Conservation (phyloP, 2,329 filamentous ascomycete species). For the Pezicula neosporulosa region DNA sequence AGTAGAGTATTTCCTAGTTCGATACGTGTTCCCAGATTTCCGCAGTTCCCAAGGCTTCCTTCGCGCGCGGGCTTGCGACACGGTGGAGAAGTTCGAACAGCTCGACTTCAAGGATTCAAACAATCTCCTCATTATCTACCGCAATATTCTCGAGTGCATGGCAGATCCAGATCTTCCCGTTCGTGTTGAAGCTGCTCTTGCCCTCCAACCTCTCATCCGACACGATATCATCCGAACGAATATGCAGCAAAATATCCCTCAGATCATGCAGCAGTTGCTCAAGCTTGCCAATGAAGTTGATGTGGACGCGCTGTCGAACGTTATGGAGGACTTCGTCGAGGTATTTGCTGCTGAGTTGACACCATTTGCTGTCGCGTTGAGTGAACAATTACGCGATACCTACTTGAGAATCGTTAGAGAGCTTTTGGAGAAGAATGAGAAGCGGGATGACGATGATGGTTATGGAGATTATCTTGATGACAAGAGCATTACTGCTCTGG, state of each 20-base stretch:
- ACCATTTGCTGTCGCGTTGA: conserved; percentile 92
- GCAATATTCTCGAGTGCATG: conserved; percentile 96
- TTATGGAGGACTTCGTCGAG: conserved; percentile 99
- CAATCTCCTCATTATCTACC: conserved; percentile 94
- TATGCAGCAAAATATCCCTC: conserved; percentile 97
- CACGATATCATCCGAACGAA: conserved; percentile 91
- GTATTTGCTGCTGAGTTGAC: conserved; percentile 97
- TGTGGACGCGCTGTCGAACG: conserved; percentile 93
- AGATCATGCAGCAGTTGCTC: conserved; percentile 98
- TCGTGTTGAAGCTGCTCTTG: conserved; percentile 87
- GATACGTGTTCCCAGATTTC: conserved; percentile 98
- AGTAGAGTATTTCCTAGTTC: conserved; percentile 97
- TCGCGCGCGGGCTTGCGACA: conserved; percentile 91
- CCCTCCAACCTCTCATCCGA: conserved; percentile 90
- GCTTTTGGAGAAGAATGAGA: conserved; percentile 82
- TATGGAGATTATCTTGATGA: conserved; percentile 94
- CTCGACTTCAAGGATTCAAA: conserved; percentile 95
- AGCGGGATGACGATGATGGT: conserved; percentile 68
- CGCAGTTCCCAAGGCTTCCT: conserved; percentile 88
- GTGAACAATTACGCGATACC: conserved; percentile 92
- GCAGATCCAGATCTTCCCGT: conserved; percentile 91
- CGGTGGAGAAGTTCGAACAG: conserved; percentile 95
- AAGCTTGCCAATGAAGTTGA: conserved; percentile 98
- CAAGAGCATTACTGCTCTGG: conserved; percentile 96
- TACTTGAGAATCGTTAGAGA: conserved; percentile 93